Percentiles rank a stretch among this genome's conserved stretches.
Conservation (phyloP, 306 rosid genomes). For the Cicer yamashitae region DNA sequence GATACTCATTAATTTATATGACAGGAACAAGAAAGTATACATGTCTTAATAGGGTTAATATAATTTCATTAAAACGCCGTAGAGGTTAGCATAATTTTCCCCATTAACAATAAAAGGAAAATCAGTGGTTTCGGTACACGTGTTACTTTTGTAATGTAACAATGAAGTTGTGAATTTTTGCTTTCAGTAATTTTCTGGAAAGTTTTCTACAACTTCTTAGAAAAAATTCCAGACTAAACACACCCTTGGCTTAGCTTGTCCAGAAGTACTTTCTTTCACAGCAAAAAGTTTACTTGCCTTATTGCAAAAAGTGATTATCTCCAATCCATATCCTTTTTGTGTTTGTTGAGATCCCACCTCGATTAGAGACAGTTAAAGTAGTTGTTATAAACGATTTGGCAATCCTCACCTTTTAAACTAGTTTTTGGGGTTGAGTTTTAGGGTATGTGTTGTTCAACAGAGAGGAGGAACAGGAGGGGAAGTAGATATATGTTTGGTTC, state of each 20-base stretch:
- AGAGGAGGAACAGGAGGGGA: no score
- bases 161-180: not conserved
- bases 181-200: constrained; percentile 16
- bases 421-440: not conserved
- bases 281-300: not conserved
- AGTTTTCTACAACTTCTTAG: not conserved
- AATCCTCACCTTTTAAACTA: not conserved
- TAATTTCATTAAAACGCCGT: not conserved
- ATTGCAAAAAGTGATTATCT: not conserved
- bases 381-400: not conserved
- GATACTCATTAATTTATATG: not conserved
- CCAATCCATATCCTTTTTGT: not conserved
- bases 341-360: not conserved
- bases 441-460: no score
- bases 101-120: not conserved
- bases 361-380: not conserved
- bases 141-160: constrained; percentile 14
- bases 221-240: not conserved
- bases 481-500: no score
- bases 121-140: no score
- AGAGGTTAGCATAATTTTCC: not conserved
- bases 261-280: not conserved
- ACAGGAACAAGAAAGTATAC: not conserved
- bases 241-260: constrained; percentile 17
- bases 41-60: not conserved